Evolutionary conservation across 306 rosid species (phyloP), one percentile per base, ranked within the genome.

Genomic region (Dryas drummondii): DNA sequence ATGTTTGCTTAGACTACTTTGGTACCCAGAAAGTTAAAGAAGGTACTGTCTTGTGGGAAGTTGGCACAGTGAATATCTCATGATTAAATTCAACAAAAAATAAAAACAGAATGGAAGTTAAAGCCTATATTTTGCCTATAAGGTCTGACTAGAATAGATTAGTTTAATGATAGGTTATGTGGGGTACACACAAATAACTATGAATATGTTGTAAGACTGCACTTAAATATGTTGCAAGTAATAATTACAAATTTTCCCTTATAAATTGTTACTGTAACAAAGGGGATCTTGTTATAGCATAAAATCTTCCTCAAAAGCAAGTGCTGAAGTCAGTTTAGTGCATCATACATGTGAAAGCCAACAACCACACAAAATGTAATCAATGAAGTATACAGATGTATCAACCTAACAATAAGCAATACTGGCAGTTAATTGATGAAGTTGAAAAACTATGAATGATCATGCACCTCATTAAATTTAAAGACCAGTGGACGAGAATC

Each of bases 401-500:
- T 47, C 69, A 72, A 37, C 75, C 14, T 22, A 70, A 49, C 52
- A 66, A 69, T 49, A 66, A 41, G 62, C 40, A 42, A 6, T 47
- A 78, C 50, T 70, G 47, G 71, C 70, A 59, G 58, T 69, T 46
- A 65, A 41, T 56, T 15, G 14, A 5, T 13, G 59, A 49, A 74
- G 54, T 15, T 53, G 47, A 48, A 51, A 13, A 44, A 69, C 47
- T 14, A 46, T 22, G 55, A 45, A 73, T 68, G 65, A 48, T 9
- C 46, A 58, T 14, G 41, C 84, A 91, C 98, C 98, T 94, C 97
- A 5, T 94, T 94, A 82, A 77, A 94, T 82, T 90, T 91, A 80
- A 94, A 94, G 46, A 94, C 85, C 76, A 91, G 52, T 19, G 94
- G 98, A 54, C 82, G 87, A 54, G 54, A 72, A 72, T 85, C 88